A percentile compares a stretch with the other conserved stretches of the same genome.
phyloP scores from a whole-genome alignment of 176 grass and related monocot species.

The Cenchrus purpureus region DNA sequence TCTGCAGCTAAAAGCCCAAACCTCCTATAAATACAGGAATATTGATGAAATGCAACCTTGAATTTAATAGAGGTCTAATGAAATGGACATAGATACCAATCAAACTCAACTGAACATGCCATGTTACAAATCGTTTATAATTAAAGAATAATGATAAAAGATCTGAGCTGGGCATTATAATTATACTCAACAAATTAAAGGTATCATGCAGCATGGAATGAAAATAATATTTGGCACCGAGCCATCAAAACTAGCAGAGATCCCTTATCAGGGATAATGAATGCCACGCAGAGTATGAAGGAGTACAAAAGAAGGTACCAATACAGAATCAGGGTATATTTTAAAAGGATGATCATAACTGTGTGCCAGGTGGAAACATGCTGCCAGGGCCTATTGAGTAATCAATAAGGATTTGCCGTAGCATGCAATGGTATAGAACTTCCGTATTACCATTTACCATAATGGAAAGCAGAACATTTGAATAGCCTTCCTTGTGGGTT shows the following conservation, averaged over 20 bases:
- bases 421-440: background rate
- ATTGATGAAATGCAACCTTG: background rate
- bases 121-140: background rate
- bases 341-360: background rate
- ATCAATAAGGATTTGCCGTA: background rate
- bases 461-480: background rate
- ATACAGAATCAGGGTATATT: background rate
- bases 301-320: background rate
- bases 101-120: constrained; percentile 4
- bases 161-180: background rate
- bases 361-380: background rate
- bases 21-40: background rate
- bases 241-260: background rate
- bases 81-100: background rate
- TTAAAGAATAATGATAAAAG: background rate
- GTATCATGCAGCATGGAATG: background rate
- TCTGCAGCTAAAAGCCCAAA: background rate
- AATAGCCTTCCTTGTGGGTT: background rate
- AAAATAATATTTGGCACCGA: background rate
- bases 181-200: background rate
- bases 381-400: background rate
- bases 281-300: background rate
- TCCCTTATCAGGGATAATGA: background rate
- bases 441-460: background rate
- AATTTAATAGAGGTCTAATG: background rate